Evolutionary conservation across 2,329 filamentous ascomycete species (phyloP).

Genomic region (Cytospora schulzeri): DNA sequence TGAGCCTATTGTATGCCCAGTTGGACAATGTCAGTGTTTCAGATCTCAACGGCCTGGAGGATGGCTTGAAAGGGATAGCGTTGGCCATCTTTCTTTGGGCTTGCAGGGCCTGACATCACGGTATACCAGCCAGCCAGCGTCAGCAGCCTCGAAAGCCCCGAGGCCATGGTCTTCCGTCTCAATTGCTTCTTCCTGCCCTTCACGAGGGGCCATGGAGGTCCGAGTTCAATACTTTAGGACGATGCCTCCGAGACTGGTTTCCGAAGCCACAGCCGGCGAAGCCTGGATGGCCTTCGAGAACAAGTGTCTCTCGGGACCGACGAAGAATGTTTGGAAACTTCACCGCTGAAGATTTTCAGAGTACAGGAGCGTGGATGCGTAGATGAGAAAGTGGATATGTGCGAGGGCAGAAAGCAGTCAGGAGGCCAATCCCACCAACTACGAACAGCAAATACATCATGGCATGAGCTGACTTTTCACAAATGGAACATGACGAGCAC

Average conservation of each 20-base stretch:
- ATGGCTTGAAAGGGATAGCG: background rate
- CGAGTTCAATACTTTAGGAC: background rate
- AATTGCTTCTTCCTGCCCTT: background rate
- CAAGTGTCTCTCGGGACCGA: constrained; percentile 14
- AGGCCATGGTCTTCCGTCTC: background rate
- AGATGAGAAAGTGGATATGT: background rate
- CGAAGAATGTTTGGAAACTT: background rate
- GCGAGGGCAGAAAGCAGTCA: background rate
- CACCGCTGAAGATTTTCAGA: background rate
- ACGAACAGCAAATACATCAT: background rate
- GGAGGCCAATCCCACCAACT: background rate
- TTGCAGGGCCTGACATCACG: constrained; percentile 21
- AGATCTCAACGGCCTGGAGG: background rate
- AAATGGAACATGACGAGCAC: background rate
- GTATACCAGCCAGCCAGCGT: constrained; percentile 8
- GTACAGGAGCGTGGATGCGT: background rate
- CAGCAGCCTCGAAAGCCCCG: constrained; percentile 11
- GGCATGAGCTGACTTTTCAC: background rate
- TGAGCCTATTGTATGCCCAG: constrained; percentile 3
- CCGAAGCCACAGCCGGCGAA: background rate
- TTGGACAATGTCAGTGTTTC: constrained; percentile 6
- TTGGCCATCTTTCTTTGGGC: background rate
- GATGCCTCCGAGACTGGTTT: background rate
- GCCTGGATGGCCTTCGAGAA: background rate
- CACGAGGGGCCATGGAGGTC: background rate